phyloP scores from a whole-genome alignment of 2,329 filamentous ascomycete species.

The Calycina herbarum region DNA sequence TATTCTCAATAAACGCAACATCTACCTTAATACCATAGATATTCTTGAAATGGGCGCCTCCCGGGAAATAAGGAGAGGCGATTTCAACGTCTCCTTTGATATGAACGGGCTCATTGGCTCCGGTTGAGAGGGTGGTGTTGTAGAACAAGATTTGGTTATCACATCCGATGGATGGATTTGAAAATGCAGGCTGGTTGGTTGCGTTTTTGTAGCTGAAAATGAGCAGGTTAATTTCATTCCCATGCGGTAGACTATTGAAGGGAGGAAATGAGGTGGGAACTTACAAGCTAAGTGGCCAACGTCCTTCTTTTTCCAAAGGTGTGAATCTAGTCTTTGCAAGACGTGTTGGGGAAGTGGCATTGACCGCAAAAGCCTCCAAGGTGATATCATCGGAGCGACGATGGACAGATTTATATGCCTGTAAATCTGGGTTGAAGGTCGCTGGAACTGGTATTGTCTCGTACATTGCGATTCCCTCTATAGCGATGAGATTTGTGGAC shows the following conservation, averaged over 20 bases:
- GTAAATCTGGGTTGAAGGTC: constrained; percentile 5
- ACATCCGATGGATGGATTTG: constrained; percentile 41
- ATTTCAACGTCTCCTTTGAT: constrained; percentile 39
- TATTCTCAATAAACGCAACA: constrained; percentile 44
- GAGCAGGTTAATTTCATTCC: neutral
- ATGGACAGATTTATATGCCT: constrained; percentile 9
- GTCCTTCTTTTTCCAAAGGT: neutral
- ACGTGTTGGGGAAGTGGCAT: neutral
- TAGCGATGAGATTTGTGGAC: neutral
- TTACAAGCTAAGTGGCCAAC: constrained; percentile 19
- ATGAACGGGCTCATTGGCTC: constrained; percentile 35
- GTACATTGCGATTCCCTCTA: constrained; percentile 7
- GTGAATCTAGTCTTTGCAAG: constrained; percentile 14
- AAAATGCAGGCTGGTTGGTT: constrained; percentile 55
- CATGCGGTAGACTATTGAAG: neutral
- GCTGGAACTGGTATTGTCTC: constrained; percentile 9
- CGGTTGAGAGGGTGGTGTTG: constrained; percentile 45
- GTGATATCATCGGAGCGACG: neutral
- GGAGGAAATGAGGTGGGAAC: neutral
- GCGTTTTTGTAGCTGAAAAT: constrained; percentile 45
- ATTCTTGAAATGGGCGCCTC: constrained; percentile 34
- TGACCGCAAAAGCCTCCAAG: constrained; percentile 4
- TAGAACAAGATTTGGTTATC: constrained; percentile 48
- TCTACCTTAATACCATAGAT: constrained; percentile 41
- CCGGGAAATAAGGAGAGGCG: constrained; percentile 34